Conservation (phyloP, 331 rosid species). For the Phaseolus coccineus region DNA sequence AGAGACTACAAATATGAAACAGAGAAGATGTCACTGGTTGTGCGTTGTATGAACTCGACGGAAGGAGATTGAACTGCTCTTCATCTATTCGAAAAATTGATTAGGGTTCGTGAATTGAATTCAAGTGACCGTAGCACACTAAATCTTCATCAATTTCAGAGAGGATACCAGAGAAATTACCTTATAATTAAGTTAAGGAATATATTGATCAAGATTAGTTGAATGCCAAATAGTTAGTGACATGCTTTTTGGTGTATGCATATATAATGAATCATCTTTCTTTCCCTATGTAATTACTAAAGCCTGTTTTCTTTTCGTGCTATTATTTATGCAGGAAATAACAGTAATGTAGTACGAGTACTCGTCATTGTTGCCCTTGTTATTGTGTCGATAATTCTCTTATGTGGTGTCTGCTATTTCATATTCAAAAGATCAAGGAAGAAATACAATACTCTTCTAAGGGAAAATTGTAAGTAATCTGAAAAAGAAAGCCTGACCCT, state of each 20-base stretch:
- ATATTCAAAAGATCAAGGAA: constrained; percentile 26
- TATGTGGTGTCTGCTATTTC: constrained; percentile 6
- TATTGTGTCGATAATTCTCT: constrained; percentile 37
- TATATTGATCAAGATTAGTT: not conserved
- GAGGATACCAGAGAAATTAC: no score
- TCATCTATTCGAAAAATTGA: no score
- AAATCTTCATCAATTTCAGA: no score
- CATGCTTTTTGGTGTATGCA: not conserved
- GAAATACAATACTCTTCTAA: constrained; percentile 22
- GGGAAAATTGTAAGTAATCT: constrained; percentile 36
- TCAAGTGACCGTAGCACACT: no score
- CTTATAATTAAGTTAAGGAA: not conserved
- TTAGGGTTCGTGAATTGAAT: no score
- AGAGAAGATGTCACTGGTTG: no score
- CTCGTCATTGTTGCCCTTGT: constrained; percentile 44
- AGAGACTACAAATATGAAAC: no score
- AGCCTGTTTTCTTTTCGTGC: not conserved
- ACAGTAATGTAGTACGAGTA: constrained; percentile 16
- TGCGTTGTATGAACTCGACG: no score
- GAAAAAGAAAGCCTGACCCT: not conserved
- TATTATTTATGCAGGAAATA: constrained; percentile 44
- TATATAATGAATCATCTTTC: not conserved
- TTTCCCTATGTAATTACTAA: not conserved
- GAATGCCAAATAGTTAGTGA: not conserved
- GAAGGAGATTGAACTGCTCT: no score